Base-by-base conservation (phyloP, 2,329 filamentous ascomycete genomes). In the Lasiodiplodia sp. region DNA sequence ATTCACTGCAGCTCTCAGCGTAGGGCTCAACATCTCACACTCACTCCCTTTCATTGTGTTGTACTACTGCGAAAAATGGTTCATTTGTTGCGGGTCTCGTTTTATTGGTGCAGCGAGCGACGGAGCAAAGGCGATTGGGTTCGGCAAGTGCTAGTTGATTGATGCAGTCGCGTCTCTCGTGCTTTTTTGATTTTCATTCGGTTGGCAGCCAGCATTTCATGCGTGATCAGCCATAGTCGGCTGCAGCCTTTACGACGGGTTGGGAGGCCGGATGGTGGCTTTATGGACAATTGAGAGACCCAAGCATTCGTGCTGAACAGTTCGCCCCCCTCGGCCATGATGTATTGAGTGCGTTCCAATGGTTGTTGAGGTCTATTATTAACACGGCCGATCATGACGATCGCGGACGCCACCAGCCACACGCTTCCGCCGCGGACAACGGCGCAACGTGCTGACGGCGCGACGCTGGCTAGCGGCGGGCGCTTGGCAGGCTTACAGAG, bases 111-210 rank as follows among this genome's bases (percentile, higher is more conserved):
- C 49, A 68, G 53, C 53, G 53, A 68, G 66, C 66, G 66, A 68
- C 28, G 66, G 66, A 68, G 66, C 66, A 68, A 47, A n/a, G 66
- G 66, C 66, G 66, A 62, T 68, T 68, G 55, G 63, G 63, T 51
- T 28, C 37, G 63, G 63, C 63, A 52, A 51, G 63, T 66, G 66
- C 51, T 68, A 31, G 28, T 62, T 60, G 23, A 53, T 68, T 60
- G 34, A 53, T 55, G n/a, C 34, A 37, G n/a, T 60, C 44, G 31
- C n/a, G 28, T 68, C 34, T 53, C 21, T 51, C 34, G 31, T 68
- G 44, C 55, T 52, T 60, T 67, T 64, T 64, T 64, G 25, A 37
- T 68, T 53, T 53, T 68, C n/a, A 31, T 8, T 68, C 60, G 60
- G 60, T 64, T 64, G 60, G 40, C 60, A 64, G 40, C 28, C 44